Evolutionary conservation across 2,329 filamentous ascomycete genomes (phyloP), one percentile per base, ranked within the genome.

Genomic region (Pestalotiopsis sp.): DNA sequence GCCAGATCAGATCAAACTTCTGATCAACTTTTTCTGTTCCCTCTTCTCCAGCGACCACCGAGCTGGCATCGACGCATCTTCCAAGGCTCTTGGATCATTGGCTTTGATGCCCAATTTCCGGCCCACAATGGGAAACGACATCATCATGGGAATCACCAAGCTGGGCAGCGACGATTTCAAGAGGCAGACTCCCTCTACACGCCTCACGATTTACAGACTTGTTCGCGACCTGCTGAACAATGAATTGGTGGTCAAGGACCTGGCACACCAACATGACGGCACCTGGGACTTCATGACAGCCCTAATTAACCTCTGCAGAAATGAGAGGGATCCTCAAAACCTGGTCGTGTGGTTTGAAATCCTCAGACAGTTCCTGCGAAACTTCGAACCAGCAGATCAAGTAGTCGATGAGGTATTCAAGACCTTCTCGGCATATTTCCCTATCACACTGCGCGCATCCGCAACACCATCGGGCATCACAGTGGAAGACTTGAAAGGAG

Each of bases 21-120:
- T 87, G 9, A 79, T 88, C 31, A 79, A 80, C 45, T 90, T 89
- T 78, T 90, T 90, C 68, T 84, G 85, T 14, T 84, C 85, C 69
- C 87, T 89, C 81, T 89, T 89, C 71, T 85, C 85, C 2, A 84
- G 86, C 66, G 87, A 89, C 71, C 86, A 89, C 77, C 87, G 87
- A 74, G 87, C 86, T n/a, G 87, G 87, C 56, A 84, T 89, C 67
- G 78, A 86, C 58, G 83, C 87, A 0, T 86, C 87, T 2, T 81
- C 86, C 3, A 85, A 83, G 59, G 87, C 87, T 1, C 76, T 89
- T n/a, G 80, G 81, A 1, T 81, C 82, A 36, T 83, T 89, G 62
- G 80, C 80, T 57, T 72, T 74, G 62, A 88, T 87, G 84, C 84
- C 83, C 65, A 78, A 79, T 13, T 89, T 89, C 76, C 84, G 85